Percentiles rank a stretch among this genome's conserved stretches.
Evolutionary conservation across 1,284 basidiomycete species (phyloP).

Genomic region (Rhodofomes roseus): DNA sequence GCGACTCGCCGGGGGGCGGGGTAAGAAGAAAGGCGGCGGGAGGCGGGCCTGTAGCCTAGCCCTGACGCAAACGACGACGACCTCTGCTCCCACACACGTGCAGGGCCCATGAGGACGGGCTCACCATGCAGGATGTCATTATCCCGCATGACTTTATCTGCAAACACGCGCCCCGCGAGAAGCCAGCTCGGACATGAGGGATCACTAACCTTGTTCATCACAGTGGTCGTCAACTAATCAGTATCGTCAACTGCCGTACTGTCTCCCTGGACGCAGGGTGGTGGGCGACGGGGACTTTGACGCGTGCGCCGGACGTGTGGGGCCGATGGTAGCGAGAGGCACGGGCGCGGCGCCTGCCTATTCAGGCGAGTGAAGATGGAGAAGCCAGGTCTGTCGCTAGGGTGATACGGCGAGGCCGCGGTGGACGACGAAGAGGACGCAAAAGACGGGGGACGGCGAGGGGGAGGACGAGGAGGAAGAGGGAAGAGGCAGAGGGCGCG

Average conservation of each 20-base stretch:
- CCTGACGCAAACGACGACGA: not conserved
- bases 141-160: conserved; percentile 17
- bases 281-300: not conserved
- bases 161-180: conserved; percentile 7
- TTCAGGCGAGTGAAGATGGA: not conserved
- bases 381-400: conserved; percentile 2
- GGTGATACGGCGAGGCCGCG: not conserved
- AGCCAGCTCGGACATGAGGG: conserved; percentile 5
- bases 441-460: not conserved
- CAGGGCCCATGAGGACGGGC: conserved; percentile 13
- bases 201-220: conserved; percentile 9
- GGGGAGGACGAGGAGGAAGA: not conserved
- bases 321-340: not conserved
- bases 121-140: conserved; percentile 10
- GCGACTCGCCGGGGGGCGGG: conserved; percentile 9
- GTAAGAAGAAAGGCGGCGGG: conserved; percentile 8
- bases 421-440: not conserved
- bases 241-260: not conserved
- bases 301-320: not conserved
- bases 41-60: not conserved
- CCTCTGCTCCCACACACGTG: conserved; percentile 6
- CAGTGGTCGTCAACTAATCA: not conserved
- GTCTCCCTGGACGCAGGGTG: not conserved
- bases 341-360: not conserved
- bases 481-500: conserved; percentile 1